These are phyloP conservation scores for Aspergillus tamarii DNA, from an alignment of 2,329 filamentous ascomycete genomes.

Conservation along the genomic window DNA sequence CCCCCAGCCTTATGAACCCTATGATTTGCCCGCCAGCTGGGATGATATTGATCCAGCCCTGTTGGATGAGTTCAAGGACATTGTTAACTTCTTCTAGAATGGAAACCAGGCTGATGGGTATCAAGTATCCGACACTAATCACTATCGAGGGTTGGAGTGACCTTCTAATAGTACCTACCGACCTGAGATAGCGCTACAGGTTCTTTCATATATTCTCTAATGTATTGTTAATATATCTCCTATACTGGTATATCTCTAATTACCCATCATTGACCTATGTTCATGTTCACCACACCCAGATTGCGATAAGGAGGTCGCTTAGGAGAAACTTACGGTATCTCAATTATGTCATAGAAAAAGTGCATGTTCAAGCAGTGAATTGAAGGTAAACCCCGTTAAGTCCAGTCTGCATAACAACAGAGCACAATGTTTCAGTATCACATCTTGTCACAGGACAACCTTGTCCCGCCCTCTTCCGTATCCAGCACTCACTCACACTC, in stretches of 20 bases:
- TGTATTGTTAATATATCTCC: not conserved
- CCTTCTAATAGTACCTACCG: not conserved
- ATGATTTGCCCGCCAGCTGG: constrained; percentile 25
- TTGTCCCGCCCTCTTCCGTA: not conserved
- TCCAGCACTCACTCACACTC: not conserved
- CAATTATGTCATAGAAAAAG: not conserved
- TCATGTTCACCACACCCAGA: not conserved
- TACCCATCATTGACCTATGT: not conserved
- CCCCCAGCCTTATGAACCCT: not conserved
- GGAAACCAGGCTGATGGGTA: not conserved
- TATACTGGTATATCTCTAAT: not conserved
- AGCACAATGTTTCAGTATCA: not conserved
- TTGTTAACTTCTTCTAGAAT: constrained; percentile 41
- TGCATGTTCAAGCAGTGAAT: not conserved
- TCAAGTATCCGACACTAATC: not conserved
- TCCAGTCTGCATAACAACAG: not conserved
- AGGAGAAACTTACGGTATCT: not conserved
- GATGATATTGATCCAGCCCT: constrained; percentile 42
- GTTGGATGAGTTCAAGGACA: constrained; percentile 45
- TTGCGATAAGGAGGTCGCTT: not conserved
- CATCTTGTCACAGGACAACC: not conserved
- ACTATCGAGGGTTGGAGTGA: not conserved
- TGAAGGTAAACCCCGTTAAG: not conserved
- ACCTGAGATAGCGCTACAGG: not conserved
- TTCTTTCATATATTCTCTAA: not conserved